Percentiles rank a stretch among this genome's conserved stretches.
Evolutionary conservation across 805 yeast species (phyloP).

Genomic region (Isabelozyma gotoi): DNA sequence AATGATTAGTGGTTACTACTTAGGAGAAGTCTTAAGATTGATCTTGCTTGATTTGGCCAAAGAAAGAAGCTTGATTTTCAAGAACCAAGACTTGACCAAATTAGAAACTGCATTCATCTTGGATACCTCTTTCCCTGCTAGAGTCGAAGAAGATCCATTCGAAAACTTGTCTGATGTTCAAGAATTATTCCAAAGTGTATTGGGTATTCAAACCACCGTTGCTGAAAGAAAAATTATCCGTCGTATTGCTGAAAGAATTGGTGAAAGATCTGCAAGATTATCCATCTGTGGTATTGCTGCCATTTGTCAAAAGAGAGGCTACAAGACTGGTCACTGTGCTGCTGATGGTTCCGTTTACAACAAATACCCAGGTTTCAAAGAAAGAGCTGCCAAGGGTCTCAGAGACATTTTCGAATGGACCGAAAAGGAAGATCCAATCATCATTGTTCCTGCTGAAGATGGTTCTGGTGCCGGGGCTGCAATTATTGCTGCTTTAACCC

Average conservation of each 20-base stretch:
- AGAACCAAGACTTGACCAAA: constrained; percentile 63
- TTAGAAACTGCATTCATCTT: constrained; percentile 66
- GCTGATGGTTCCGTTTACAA: constrained; percentile 97
- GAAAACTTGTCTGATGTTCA: constrained; percentile 78
- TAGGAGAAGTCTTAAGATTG: constrained; percentile 89
- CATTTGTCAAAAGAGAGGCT: constrained; percentile 80
- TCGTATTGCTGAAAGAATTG: constrained; percentile 80
- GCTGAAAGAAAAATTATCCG: constrained; percentile 83
- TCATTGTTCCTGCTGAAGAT: constrained; percentile 91
- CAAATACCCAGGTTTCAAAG: constrained; percentile 88
- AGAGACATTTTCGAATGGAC: constrained; percentile 87
- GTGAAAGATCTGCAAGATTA: constrained; percentile 89
- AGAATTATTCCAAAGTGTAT: constrained; percentile 57
- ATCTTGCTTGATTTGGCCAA: constrained; percentile 69
- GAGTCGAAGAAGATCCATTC: constrained; percentile 85
- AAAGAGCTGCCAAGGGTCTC: constrained; percentile 84
- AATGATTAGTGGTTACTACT: constrained; percentile 95
- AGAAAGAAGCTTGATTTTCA: constrained; percentile 62
- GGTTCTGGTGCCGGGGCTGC: constrained; percentile 99
- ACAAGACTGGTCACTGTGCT: constrained; percentile 80
- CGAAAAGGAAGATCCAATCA: constrained; percentile 71
- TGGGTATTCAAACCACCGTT: constrained; percentile 64
- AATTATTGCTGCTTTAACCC: constrained; percentile 91
- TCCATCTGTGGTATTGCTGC: constrained; percentile 96
- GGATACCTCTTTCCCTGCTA: constrained; percentile 88